Conservation (phyloP, 2,329 filamentous ascomycete species). For the Cladosporium sp. region DNA sequence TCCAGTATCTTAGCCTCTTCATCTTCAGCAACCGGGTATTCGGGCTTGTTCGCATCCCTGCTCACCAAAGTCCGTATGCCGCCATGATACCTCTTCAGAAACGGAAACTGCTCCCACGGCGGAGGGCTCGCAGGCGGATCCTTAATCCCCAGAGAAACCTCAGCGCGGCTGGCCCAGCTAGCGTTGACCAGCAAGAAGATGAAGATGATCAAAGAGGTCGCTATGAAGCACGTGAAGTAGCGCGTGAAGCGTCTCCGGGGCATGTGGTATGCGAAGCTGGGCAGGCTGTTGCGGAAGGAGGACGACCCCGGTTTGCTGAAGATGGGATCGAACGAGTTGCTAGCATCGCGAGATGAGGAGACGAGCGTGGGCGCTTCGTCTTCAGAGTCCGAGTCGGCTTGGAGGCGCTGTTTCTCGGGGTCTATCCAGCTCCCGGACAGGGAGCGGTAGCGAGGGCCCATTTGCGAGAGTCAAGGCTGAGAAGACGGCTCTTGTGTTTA, state of each 20-base stretch:
- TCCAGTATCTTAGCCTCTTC: conserved; percentile 46
- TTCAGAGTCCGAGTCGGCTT: conserved; percentile 32
- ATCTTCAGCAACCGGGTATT: conserved; percentile 69
- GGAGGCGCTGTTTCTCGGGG: conserved; percentile 37
- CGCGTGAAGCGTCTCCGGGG: conserved; percentile 61
- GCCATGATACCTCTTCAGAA: conserved; percentile 84
- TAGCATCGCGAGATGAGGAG: conserved; percentile 20
- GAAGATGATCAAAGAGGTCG: conserved; percentile 67
- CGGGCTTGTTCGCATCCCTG: conserved; percentile 63
- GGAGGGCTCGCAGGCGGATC: conserved; percentile 57
- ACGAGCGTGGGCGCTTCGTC: conserved; percentile 29
- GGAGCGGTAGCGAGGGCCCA: conserved; percentile 26
- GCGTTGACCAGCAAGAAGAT: conserved; percentile 64
- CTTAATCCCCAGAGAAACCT: conserved; percentile 48
- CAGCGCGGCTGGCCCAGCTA: conserved; percentile 40
- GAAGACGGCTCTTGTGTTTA: too few relatives aligned
- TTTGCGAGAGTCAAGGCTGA: not conserved
- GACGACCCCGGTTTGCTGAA: conserved; percentile 22
- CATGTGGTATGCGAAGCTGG: conserved; percentile 27
- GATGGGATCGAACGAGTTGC: conserved; percentile 26
- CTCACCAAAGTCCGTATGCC: conserved; percentile 70
- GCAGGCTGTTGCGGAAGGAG: conserved; percentile 23
- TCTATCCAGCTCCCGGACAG: conserved; percentile 29
- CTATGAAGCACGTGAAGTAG: conserved; percentile 70
- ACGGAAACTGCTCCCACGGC: conserved; percentile 80